These are phyloP conservation scores for Sclerotinia subarctica DNA, from an alignment of 2,329 filamentous ascomycete species.

Conservation along the genomic window DNA sequence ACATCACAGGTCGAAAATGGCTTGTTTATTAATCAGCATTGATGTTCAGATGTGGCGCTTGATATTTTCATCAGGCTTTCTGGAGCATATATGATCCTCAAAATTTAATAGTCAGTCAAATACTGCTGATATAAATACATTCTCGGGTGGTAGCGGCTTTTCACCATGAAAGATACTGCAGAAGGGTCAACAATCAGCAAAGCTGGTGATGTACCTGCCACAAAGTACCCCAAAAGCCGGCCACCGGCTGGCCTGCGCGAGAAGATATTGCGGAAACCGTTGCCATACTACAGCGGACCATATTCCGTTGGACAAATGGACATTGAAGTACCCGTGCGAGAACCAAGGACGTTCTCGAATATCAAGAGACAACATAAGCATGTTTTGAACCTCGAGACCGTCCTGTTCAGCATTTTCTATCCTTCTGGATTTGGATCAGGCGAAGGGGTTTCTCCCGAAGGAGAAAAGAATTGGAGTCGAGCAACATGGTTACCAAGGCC, in stretches of 20 bases:
- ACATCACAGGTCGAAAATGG: neutral
- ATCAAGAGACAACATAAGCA: slow-evolving; percentile 48
- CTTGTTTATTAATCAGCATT: neutral
- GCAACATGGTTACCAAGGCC: slow-evolving; percentile 62
- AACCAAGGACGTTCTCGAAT: slow-evolving; percentile 48
- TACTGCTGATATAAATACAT: neutral
- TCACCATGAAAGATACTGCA: neutral
- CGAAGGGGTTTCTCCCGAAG: slow-evolving; percentile 40
- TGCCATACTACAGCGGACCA: slow-evolving; percentile 51
- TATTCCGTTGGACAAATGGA: slow-evolving; percentile 53
- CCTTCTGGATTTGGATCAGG: slow-evolving; percentile 50
- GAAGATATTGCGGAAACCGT: slow-evolving; percentile 43
- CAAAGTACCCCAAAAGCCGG: slow-evolving; percentile 43
- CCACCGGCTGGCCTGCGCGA: slow-evolving; percentile 48
- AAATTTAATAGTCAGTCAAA: neutral
- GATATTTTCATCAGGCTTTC: neutral
- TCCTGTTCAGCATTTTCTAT: slow-evolving; percentile 65
- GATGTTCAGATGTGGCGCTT: neutral
- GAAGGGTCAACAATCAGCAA: neutral
- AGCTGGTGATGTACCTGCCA: neutral
- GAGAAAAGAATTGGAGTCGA: slow-evolving; percentile 47
- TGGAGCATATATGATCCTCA: neutral
- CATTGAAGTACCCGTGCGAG: slow-evolving; percentile 50
- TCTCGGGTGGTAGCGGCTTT: neutral
- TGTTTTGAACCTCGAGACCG: slow-evolving; percentile 53